phyloP scores from a whole-genome alignment of 2,329 filamentous ascomycete species.

The Ceratocystis harringtonii region DNA sequence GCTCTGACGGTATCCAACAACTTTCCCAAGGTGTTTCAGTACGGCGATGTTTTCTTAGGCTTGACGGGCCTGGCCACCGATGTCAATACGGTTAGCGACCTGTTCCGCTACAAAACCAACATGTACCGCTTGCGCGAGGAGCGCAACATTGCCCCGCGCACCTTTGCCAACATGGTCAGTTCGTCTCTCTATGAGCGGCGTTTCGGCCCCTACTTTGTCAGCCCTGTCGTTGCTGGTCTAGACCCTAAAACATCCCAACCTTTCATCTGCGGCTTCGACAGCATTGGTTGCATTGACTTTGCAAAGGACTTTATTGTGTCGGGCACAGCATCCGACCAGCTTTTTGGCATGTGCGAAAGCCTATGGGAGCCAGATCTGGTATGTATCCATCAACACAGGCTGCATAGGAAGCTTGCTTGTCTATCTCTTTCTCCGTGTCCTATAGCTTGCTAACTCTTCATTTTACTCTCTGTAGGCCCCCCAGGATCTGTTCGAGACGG shows the following conservation, averaged over 20 bases:
- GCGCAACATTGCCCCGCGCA: conserved; percentile 84
- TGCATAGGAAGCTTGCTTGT: not conserved
- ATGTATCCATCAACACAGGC: conserved; percentile 26
- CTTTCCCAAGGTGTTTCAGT: conserved; percentile 99
- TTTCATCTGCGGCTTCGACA: conserved; percentile 98
- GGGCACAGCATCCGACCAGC: conserved; percentile 88
- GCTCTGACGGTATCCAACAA: conserved; percentile 96
- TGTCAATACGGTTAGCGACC: conserved; percentile 82
- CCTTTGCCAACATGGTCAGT: conserved; percentile 90
- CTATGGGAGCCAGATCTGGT: conserved; percentile 97
- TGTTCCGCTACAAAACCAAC: conserved; percentile 99
- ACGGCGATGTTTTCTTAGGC: conserved; percentile 88
- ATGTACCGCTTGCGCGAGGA: conserved; percentile 99
- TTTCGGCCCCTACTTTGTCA: conserved; percentile 94
- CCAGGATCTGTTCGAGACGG: conserved; percentile 94
- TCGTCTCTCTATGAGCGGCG: conserved; percentile 84
- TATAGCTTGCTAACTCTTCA: not conserved
- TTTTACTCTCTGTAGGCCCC: conserved; percentile 43
- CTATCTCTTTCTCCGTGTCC: not conserved
- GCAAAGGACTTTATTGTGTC: conserved; percentile 99
- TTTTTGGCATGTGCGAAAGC: conserved; percentile 97
- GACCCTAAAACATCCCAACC: conserved; percentile 88
- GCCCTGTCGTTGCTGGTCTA: conserved; percentile 84
- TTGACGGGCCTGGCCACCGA: conserved; percentile 94
- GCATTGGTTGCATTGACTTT: conserved; percentile 98